A percentile compares a stretch with the other conserved stretches of the same genome.
Conservation (phyloP, 768 basidiomycete species). For the Mycena galopus region DNA sequence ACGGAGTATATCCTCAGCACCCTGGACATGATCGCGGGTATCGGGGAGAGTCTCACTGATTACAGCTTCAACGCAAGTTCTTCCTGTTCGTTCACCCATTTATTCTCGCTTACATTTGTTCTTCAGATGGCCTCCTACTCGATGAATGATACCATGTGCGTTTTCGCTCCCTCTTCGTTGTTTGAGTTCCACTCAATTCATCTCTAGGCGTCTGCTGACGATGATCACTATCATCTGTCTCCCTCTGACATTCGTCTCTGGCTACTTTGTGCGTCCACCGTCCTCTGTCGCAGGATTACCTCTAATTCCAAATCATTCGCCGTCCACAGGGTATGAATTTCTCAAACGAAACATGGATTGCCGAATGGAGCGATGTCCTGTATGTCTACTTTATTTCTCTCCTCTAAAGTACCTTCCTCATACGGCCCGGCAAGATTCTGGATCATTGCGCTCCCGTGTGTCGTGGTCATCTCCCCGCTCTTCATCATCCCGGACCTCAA, state of each 20-base stretch:
- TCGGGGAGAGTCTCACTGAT: slow-evolving; percentile 76
- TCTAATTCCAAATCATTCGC: not conserved
- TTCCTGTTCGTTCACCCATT: not conserved
- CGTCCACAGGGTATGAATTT: slow-evolving; percentile 79
- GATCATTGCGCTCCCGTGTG: slow-evolving; percentile 73
- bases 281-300: not conserved
- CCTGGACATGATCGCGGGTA: slow-evolving; percentile 76
- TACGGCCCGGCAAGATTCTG: slow-evolving; percentile 65
- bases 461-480: slow-evolving; percentile 67
- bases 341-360: slow-evolving; percentile 48
- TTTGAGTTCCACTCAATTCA: not conserved
- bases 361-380: slow-evolving; percentile 56
- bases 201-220: slow-evolving; percentile 70
- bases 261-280: slow-evolving; percentile 72
- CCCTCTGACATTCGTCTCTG: slow-evolving; percentile 77
- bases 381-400: slow-evolving; percentile 44
- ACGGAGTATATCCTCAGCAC: slow-evolving; percentile 76
- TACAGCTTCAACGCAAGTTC: slow-evolving; percentile 76
- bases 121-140: slow-evolving; percentile 71
- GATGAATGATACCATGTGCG: slow-evolving; percentile 76
- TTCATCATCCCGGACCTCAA: slow-evolving; percentile 70
- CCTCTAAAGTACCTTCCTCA: not conserved
- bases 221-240: slow-evolving; percentile 78
- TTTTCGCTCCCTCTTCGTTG: slow-evolving; percentile 37
- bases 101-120: slow-evolving; percentile 53